Base-by-base conservation (phyloP, 2,329 filamentous ascomycete species). In the Periconia sp. region DNA sequence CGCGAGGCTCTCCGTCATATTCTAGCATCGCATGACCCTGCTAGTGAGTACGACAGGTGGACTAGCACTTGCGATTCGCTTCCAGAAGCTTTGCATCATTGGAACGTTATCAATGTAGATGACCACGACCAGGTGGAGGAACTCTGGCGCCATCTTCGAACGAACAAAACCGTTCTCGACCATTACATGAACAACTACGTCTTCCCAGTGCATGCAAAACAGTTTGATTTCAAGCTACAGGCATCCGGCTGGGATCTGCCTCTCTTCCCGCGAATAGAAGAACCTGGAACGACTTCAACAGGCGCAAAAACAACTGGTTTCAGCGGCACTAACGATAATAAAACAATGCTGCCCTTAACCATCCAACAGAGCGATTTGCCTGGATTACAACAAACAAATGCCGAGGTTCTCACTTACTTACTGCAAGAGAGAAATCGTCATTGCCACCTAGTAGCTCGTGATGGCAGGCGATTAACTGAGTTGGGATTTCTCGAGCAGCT, bases 181-280 rank as follows among this genome's bases (percentile, higher is more conserved):
- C 90, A 85, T 60, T 92, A 82, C 61, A 65, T 88, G 33, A 84
- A 85, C 48, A 81, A 80, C 1, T 83, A 87, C 51, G 85, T 89
- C 0, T 90, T 90, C 50, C 85, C 87, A 0, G 72, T 72, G 1
- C 81, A 89, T 54, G 85, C 85, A 0, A 87, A 85, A 43, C 82
- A 89, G 47, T 90, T 89, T 56, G 75, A 75, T 0, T 65, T 80
- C 10, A 90, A 89, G 55, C 68, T 90, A 0, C 82, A 86, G 33
- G 81, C 84, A 0, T 88, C 84, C 0, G 85, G 84, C 0, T 91
- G 87, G 87, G 87, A 90, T 58, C 74, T 90, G 1, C 84, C 85
- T 0, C 64, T 85, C 0, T n/a, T n/a, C n/a, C n/a, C n/a, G n/a
- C n/a, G n/a, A n/a, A n/a, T n/a, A n/a, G n/a, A n/a, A n/a, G n/a